Evolutionary conservation across 148 eudicot genomes (phyloP).

Genomic region (Dysphania ambrosioides): DNA sequence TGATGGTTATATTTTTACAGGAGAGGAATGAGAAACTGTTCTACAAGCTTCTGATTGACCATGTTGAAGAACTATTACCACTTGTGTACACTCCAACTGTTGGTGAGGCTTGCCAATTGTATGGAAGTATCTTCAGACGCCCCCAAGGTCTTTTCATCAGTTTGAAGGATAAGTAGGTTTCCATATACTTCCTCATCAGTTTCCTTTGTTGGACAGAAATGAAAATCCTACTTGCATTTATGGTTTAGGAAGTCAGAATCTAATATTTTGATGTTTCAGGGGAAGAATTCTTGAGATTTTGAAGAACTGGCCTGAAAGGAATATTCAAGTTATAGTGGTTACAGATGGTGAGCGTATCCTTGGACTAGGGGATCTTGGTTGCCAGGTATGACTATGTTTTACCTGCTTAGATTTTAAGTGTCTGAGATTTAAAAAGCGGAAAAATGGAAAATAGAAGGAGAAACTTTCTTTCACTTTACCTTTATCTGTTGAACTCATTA

Average conservation of each 20-base stretch:
- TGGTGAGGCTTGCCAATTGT: constrained; percentile 98
- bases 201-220: background rate
- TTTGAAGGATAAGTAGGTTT: constrained; percentile 76
- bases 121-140: constrained; percentile 83
- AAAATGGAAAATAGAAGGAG: too few relatives aligned
- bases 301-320: constrained; percentile 90
- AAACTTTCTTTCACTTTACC: too few relatives aligned
- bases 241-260: background rate
- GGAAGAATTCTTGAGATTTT: constrained; percentile 78
- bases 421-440: background rate
- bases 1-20: constrained; percentile 32
- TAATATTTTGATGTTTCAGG: constrained; percentile 42
- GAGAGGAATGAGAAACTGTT: constrained; percentile 88
- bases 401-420: background rate
- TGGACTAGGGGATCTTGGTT: constrained; percentile 95
- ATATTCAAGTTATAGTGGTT: constrained; percentile 87
- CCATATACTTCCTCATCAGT: background rate
- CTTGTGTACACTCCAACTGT: constrained; percentile 87
- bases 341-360: constrained; percentile 96
- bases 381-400: constrained; percentile 53
- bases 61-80: constrained; percentile 92
- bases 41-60: constrained; percentile 85
- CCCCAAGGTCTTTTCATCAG: constrained; percentile 93
- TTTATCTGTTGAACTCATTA: background rate
- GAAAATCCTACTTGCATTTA: background rate